These are phyloP conservation scores for Pouteria campechiana DNA, from an alignment of 179 eudicot genomes.

Conservation along the genomic window DNA sequence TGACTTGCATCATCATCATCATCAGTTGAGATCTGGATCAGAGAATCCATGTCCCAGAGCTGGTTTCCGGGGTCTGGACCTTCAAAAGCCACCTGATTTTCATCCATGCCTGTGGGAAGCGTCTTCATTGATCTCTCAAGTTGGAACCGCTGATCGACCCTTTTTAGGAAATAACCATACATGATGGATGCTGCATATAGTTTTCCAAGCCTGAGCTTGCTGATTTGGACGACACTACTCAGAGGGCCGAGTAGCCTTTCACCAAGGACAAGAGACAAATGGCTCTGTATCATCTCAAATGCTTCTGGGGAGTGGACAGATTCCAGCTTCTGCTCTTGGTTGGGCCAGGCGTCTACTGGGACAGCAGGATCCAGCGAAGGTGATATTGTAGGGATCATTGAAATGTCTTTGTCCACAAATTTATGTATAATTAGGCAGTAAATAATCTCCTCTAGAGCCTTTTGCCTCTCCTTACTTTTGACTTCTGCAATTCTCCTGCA, in stretches of 20 bases:
- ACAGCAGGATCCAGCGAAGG: constrained; percentile 46
- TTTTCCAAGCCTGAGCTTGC: constrained; percentile 87
- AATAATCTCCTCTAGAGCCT: constrained; percentile 66
- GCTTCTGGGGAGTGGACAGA: constrained; percentile 85
- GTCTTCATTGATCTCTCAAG: constrained; percentile 84
- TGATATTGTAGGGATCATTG: constrained; percentile 65
- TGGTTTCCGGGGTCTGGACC: constrained; percentile 32
- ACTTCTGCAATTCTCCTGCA: constrained; percentile 97
- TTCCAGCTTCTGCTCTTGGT: constrained; percentile 74
- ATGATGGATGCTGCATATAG: constrained; percentile 92
- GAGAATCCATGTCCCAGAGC: constrained; percentile 66
- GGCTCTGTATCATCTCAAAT: constrained; percentile 81
- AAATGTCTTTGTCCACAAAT: constrained; percentile 54
- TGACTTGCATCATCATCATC: constrained; percentile 22
- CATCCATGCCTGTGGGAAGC: constrained; percentile 54
- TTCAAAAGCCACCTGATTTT: constrained; percentile 13
- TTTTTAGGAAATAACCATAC: constrained; percentile 85
- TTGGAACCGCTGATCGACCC: constrained; percentile 88
- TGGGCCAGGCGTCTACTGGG: constrained; percentile 83
- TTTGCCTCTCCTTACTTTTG: constrained; percentile 69
- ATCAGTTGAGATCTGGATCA: constrained; percentile 45
- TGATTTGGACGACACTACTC: constrained; percentile 46
- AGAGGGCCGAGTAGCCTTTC: constrained; percentile 67
- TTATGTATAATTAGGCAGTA: constrained; percentile 75
- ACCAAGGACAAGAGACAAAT: constrained; percentile 61